Evolutionary conservation across 108 stramenopile species (phyloP), one percentile per base, ranked within the genome.

Genomic region (Asterionellopsis glacialis): DNA sequence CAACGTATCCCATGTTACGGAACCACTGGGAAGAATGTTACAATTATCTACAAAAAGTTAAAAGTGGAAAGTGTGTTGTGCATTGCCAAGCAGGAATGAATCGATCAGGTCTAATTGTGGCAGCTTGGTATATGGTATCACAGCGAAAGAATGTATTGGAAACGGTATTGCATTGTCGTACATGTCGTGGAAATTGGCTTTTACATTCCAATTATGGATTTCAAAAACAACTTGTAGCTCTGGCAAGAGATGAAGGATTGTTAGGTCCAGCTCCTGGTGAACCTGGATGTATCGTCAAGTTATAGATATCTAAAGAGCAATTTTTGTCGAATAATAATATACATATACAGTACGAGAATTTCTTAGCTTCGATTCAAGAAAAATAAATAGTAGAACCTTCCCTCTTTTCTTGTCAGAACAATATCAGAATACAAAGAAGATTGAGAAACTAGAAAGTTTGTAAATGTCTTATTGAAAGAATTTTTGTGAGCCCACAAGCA

Each of bases 91-190:
- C 53, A 1, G 63, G 52, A 24, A 55, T 64, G 18, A 64, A 64
- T 55, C 63, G 63, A 43, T 64, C 63, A 28, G 51, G 41, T 11
- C 23, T 64, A 42, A 55, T 64, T 64, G 63, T 55, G 4, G 51
- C 63, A 2, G 40, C 56, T 33, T 21, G 42, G 22, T 55, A 42
- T 21, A 64, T 64, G 63, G 7, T 64, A 11, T 11, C n/a, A 41
- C 54, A 38, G 0, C 63, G 42, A 12, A 64, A 18, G 4, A 39
- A 52, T 14, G 63, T 64, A 1, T 28, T 64, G 63, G 63, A 64
- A 53, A 43, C 53, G 23, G 63, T 64, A 15, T 26, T 16, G 22
- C 53, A 64, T 24, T 9, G 54, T 18, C 51, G 63, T 9, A 55
- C 21, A 41, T 41, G 43, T 43, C 63, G 63, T 14, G 63, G 63